Evolutionary conservation across 2,329 filamentous ascomycete species (phyloP), one percentile per base, ranked within the genome.

Genomic region (Arthrinium puccinioides): DNA sequence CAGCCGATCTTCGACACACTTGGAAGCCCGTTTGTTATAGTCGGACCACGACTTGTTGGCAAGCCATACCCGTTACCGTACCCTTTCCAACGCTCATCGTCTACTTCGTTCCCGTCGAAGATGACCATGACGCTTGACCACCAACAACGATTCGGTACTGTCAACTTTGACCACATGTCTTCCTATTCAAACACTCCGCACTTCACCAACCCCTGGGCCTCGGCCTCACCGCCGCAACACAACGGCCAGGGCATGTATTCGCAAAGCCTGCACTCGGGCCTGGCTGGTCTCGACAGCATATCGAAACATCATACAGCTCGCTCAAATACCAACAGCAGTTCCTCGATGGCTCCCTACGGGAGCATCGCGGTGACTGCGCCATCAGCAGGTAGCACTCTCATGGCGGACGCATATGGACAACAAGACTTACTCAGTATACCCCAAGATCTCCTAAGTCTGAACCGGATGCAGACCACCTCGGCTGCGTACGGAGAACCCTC

Each of bases 71-170:
- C 51, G 44, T 47, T 45, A 37, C 30, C 30, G 41, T 48, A 47
- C 46, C 40, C 44, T 41, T 48, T 43, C 44, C 32, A 21, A 33
- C 29, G 27, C 33, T 36, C 37, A 36, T 46, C 42, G 36, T 44
- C 36, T 44, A 44, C 41, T 30, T 45, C 43, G 24, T 44, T 44
- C 40, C 39, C 40, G 45, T 55, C 49, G 67, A 79, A 63, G 63
- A 95, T 95, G 88, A 92, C 87, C 68, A 94, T 95, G 87, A 86
- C 89, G 63, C 79, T 95, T 70, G 87, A 95, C 69, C 85, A 88
- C 63, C 87, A 90, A 67, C 86, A 80, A 69, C 78, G 79, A 61
- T 86, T 84, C 67, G 85, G 76, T 56, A 76, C 74, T 59, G 64
- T 94, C 69, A 79, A 78, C 62, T 92, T 90, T 70, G 86, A 90